Conservation (phyloP, 164 flowering plant genomes). For the Umbilicus rupestris region DNA sequence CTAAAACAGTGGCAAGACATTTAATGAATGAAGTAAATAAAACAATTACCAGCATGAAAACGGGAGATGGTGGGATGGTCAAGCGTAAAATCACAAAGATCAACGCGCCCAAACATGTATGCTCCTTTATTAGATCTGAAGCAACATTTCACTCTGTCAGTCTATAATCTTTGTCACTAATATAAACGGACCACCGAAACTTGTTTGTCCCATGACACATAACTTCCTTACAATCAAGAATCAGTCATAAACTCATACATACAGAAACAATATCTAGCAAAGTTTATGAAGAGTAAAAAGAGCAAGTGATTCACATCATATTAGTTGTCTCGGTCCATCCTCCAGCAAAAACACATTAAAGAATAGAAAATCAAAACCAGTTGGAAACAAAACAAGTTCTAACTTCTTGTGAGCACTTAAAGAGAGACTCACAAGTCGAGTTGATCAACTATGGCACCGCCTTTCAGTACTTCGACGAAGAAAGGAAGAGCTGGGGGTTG, state of each 20-base stretch:
- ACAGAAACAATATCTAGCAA: not conserved
- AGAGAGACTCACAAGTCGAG: slow-evolving; percentile 47
- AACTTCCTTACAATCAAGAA: too few species aligned
- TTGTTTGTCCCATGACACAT: too few species aligned
- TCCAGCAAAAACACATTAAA: too few species aligned
- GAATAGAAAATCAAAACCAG: too few species aligned
- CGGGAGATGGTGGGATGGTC: slow-evolving; percentile 94
- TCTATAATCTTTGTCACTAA: too few species aligned
- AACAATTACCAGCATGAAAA: slow-evolving; percentile 81
- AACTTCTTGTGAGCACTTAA: not conserved
- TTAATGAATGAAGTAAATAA: not conserved
- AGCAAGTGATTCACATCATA: not conserved
- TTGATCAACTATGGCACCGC: slow-evolving; percentile 64
- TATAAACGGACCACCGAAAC: not conserved
- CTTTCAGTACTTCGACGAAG: slow-evolving; percentile 73
- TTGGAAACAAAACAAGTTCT: not conserved
- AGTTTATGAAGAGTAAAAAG: not conserved
- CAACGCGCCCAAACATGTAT: slow-evolving; percentile 93
- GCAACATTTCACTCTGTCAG: not conserved
- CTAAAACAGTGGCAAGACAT: too few species aligned
- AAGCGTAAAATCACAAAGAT: slow-evolving; percentile 80
- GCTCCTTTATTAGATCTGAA: slow-evolving; percentile 75
- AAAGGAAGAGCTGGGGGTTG: slow-evolving; percentile 55
- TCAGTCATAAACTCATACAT: not conserved
- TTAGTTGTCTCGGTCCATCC: too few species aligned